Conservation (phyloP, 306 rosid genomes). For the Castanea mollissima region DNA sequence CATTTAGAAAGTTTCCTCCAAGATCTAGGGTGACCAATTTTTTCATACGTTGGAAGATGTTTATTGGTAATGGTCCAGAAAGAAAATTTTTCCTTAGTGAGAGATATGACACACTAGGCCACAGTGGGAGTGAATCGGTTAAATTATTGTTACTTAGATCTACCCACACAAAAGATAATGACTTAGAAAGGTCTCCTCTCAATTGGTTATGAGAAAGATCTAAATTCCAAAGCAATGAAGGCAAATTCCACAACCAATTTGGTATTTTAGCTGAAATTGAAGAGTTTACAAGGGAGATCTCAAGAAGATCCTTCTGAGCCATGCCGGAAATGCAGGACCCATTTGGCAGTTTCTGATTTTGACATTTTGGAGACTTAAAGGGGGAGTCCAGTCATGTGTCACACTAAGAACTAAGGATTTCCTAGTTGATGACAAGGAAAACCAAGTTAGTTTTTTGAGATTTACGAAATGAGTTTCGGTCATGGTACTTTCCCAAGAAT, state of each 20-base stretch:
- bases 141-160: slow-evolving; percentile 2
- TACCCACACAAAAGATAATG: not conserved
- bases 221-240: not conserved
- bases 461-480: slow-evolving; percentile 2
- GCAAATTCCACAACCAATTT: slow-evolving; percentile 8
- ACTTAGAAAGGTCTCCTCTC: not conserved
- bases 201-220: slow-evolving; percentile 1
- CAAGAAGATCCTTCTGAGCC: not conserved
- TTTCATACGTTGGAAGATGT: no score
- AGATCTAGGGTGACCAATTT: no score
- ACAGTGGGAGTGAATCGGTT: not conserved
- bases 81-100: no score
- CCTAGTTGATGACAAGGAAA: not conserved
- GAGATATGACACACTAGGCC: not conserved
- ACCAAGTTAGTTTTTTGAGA: not conserved
- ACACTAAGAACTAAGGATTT: not conserved
- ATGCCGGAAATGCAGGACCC: slow-evolving; percentile 1
- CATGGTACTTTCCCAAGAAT: not conserved
- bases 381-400: not conserved
- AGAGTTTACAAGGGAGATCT: not conserved
- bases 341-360: not conserved
- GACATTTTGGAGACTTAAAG: not conserved
- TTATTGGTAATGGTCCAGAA: no score
- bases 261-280: slow-evolving; percentile 8
- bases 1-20: no score